Conservation (phyloP, 768 basidiomycete genomes). For the Calocybe indica region DNA sequence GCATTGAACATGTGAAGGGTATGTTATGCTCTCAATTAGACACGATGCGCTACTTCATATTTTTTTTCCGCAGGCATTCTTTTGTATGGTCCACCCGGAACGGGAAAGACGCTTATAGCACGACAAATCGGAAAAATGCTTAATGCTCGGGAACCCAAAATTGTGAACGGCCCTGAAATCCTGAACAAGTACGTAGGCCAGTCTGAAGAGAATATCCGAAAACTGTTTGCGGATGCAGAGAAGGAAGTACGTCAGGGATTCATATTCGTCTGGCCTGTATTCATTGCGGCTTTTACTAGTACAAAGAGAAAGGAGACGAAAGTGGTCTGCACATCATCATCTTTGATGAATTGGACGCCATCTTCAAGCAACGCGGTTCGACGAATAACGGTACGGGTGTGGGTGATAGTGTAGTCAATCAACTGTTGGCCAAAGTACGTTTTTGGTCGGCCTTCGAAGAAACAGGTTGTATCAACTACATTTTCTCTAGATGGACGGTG, state of each 20-base stretch:
- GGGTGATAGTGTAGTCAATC: conserved; percentile 98
- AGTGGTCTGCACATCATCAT: conserved; percentile 99
- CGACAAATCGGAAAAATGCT: conserved; percentile 99
- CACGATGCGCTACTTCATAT: background rate
- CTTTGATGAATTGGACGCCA: conserved; percentile 97
- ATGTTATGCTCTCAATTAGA: conserved; percentile 9
- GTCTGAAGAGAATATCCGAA: conserved; percentile 96
- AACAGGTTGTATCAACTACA: background rate
- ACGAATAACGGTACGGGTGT: conserved; percentile 91
- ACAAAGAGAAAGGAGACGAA: conserved; percentile 96
- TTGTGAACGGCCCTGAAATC: conserved; percentile 98
- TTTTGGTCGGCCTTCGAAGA: background rate
- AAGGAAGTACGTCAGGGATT: conserved; percentile 61
- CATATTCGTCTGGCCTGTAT: background rate
- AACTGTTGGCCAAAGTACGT: conserved; percentile 88
- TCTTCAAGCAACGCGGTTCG: conserved; percentile 97
- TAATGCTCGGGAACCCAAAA: conserved; percentile 95
- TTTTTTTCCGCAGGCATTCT: conserved; percentile 62
- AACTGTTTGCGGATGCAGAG: conserved; percentile 97
- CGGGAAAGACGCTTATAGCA: conserved; percentile 97
- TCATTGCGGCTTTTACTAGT: conserved; percentile 36
- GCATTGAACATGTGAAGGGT: conserved; percentile 98
- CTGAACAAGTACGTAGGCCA: conserved; percentile 96
- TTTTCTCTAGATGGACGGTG: conserved; percentile 86
- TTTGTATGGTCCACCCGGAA: conserved; percentile 94